These are phyloP conservation scores for Suillus fuscotomentosus DNA, from an alignment of 768 basidiomycete species.

Conservation along the genomic window DNA sequence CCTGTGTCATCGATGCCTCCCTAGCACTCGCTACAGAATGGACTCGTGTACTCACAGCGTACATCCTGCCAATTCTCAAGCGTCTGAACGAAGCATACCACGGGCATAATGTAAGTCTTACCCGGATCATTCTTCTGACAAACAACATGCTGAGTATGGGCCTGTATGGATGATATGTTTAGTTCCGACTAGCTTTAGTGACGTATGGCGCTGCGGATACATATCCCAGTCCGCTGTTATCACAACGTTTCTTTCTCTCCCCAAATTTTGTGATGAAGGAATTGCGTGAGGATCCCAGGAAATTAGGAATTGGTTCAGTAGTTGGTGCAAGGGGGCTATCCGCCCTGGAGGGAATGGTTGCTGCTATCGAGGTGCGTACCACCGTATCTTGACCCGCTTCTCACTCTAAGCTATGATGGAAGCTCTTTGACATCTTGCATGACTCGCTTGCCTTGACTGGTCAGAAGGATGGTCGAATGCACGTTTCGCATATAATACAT, in stretches of 20 bases:
- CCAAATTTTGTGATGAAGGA: constrained; percentile 39
- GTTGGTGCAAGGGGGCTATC: constrained; percentile 56
- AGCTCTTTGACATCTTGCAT: constrained; percentile 39
- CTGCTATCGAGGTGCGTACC: constrained; percentile 59
- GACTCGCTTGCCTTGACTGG: constrained; percentile 14
- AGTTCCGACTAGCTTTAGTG: constrained; percentile 53
- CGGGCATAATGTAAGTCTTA: constrained; percentile 34
- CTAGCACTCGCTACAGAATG: constrained; percentile 53
- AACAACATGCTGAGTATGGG: background rate
- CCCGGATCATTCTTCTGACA: background rate
- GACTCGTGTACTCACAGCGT: constrained; percentile 43
- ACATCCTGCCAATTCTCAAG: constrained; percentile 50
- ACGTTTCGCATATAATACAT: constrained; percentile 54
- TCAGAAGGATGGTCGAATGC: constrained; percentile 27
- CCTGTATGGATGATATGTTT: background rate
- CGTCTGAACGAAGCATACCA: constrained; percentile 47
- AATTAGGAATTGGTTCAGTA: constrained; percentile 56
- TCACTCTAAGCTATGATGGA: constrained; percentile 32
- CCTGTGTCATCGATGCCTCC: constrained; percentile 63
- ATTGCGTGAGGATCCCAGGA: constrained; percentile 44
- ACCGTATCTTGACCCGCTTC: background rate
- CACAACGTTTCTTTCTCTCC: constrained; percentile 52
- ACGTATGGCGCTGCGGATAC: constrained; percentile 64
- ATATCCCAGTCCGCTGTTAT: constrained; percentile 51
- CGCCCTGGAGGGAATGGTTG: constrained; percentile 68